Base-by-base conservation (phyloP, 2,329 filamentous ascomycete genomes). In the Colletotrichum spaethianum region DNA sequence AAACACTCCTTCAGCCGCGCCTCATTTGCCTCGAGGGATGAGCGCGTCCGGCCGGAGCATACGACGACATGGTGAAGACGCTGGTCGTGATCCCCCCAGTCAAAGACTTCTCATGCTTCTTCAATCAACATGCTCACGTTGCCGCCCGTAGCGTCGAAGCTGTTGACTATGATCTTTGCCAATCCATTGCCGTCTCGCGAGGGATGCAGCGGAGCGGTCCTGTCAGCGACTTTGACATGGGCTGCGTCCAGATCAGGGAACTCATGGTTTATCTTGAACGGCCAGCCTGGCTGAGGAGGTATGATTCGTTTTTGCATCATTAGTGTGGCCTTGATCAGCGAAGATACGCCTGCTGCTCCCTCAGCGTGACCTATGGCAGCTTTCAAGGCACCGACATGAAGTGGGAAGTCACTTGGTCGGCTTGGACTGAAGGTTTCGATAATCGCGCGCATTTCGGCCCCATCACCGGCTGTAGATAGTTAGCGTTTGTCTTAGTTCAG, bases 261-360 rank as follows among this genome's bases (percentile, higher is more conserved):
- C 2, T 74, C 77, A 8, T 73, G 77, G 64, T 85, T 84, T 70
- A 85, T 79, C 59, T 76, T 74, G 12, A 73, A 82, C 75, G 86
- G 87, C 79, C 89, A 86, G 44, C 87, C 87, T 33, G 82, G 78
- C 61, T 90, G 87, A 0, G 83, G 84, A 0, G 85, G 85, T 16
- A 88, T 87, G 1, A 71, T 70, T 31, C 78, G 6, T 12, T 44
- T 78, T 53, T 87, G 81, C 70, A 83, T 77, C 59, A 87, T 70
- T 82, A 87, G 85, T 40, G 87, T 72, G 2, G 16, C 6, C 71
- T 83, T 83, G 63, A 83, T 77, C 0, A 82, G 38, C 6, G 74
- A 73, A 0, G 75, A 73, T 0, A 82, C 50, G 1, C 81, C 82
- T 0, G 78, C 75, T 0, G 79, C 79, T 8, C 52, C 69, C 38